Evolutionary conservation across 345 rosid genomes (phyloP).

Genomic region (Nasturtium officinale): DNA sequence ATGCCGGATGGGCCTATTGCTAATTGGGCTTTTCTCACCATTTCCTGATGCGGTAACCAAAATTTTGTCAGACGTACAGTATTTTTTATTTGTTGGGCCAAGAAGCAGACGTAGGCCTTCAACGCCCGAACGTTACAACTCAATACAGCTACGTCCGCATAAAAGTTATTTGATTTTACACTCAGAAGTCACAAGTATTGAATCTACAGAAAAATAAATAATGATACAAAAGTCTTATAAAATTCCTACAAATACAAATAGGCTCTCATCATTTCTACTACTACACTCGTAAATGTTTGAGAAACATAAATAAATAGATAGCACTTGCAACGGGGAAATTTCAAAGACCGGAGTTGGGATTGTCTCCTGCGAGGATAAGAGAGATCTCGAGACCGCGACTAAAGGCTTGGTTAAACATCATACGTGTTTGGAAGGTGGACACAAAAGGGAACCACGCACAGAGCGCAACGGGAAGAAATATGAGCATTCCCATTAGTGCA

Average conservation of each 20-base stretch:
- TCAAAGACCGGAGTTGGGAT: conserved; percentile 67
- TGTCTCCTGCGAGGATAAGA: conserved; percentile 95
- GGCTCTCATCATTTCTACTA: conserved; percentile 16
- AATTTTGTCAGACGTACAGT: not conserved
- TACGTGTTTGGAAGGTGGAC: conserved; percentile 95
- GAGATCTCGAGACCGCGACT: conserved; percentile 94
- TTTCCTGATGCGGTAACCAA: not conserved
- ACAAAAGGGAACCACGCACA: conserved; percentile 96
- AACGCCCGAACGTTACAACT: too few relatives aligned
- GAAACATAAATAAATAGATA: conserved; percentile 1
- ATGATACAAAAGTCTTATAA: not conserved
- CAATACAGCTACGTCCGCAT: not conserved
- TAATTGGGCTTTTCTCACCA: not conserved
- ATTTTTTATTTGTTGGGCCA: too few relatives aligned
- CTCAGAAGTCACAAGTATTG: not conserved
- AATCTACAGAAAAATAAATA: not conserved
- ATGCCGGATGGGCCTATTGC: not conserved
- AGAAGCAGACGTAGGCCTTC: not conserved
- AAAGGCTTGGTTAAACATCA: conserved; percentile 97
- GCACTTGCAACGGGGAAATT: not conserved
- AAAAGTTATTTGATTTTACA: not conserved
- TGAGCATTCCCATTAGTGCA: conserved; percentile 94
- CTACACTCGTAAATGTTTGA: conserved; percentile 9
- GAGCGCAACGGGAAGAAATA: conserved; percentile 81
- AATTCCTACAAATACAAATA: conserved; percentile 19